Base-by-base conservation (phyloP, 108 stramenopile genomes). In the Cyclotella baltica region DNA sequence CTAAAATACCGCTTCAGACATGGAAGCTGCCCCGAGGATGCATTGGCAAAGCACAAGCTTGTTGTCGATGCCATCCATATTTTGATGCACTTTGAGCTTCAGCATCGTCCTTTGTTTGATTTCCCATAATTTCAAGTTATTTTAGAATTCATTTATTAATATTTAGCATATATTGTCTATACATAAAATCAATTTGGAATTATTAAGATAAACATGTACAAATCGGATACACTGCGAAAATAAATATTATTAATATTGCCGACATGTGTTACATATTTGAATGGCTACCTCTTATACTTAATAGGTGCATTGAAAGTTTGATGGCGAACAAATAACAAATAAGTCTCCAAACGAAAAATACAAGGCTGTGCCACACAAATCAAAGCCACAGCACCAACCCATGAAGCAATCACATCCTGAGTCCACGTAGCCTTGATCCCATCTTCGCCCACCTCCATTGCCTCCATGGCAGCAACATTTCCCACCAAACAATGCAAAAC, bases 401-500 rank as follows among this genome's bases (percentile, higher is more conserved):
- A 86, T 28, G 83, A 84, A 19, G 86, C 78, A 59, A 86, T 76
- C 2, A 83, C 86, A 76, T 86, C 86, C 57, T 86, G 86, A 10
- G 83, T 72, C 86, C 86, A 86, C 15, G 86, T 86, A 13, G 86
- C 86, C 30, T 72, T 73, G 31, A 62, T 70, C 3, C 80, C 78
- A 38, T 77, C 76, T 59, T 86, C 85, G 20, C 73, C 83, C 4
- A 86, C 72, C 20, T 83, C 86, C 86, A 86, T 86, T 11, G 62
- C 56, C 25, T 61, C 69, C 69, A 91, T 91, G 38, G 87, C 78
- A 11, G 83, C 80, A 3, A 88, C 80, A 35, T 87, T n/a, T 85
- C 36, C 92, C 92, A 43, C 92, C 92, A 61, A 93, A 93, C 4
- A 93, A 79, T 0, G 90, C 92, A 78, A 93, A 93, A 20, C 77